Percentiles rank a stretch among this genome's conserved stretches.
Evolutionary conservation across 805 yeast species (phyloP).

Genomic region (Metschnikowia noctiluminum): DNA sequence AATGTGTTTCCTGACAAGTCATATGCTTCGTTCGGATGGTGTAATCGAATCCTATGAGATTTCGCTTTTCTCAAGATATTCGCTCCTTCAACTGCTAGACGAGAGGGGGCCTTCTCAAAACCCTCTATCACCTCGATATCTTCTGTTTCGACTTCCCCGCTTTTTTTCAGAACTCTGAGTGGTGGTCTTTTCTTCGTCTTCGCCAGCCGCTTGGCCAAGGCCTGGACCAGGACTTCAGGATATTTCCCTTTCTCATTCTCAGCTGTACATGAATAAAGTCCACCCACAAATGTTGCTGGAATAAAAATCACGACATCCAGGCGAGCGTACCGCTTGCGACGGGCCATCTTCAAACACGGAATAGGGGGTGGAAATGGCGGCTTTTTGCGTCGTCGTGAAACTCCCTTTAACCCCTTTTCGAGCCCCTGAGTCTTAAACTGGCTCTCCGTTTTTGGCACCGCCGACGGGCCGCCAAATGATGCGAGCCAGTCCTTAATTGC

Average conservation of each 20-base stretch:
- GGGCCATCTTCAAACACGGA: constrained; percentile 51
- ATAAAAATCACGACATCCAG: constrained; percentile 45
- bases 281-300: constrained; percentile 64
- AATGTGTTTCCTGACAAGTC: no score
- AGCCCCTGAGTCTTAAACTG: background rate
- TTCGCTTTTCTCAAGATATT: no score
- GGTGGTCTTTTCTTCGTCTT: background rate
- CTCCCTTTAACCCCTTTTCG: background rate
- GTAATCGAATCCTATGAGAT: no score
- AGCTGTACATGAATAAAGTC: constrained; percentile 46
- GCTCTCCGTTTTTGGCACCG: background rate
- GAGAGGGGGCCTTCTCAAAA: no score
- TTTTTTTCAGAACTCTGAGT: no score
- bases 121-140: no score
- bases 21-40: no score
- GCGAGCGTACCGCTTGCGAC: constrained; percentile 51
- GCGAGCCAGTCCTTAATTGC: background rate
- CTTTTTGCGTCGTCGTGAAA: background rate
- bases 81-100: no score
- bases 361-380: background rate
- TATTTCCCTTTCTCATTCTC: no score
- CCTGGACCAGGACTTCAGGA: background rate
- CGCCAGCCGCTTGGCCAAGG: background rate
- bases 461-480: background rate
- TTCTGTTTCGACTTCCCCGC: no score